A percentile compares a stretch with the other conserved stretches of the same genome.
Evolutionary conservation across 495 filamentous ascomycete species (phyloP).

Genomic region (Bryoglossum gracile): DNA sequence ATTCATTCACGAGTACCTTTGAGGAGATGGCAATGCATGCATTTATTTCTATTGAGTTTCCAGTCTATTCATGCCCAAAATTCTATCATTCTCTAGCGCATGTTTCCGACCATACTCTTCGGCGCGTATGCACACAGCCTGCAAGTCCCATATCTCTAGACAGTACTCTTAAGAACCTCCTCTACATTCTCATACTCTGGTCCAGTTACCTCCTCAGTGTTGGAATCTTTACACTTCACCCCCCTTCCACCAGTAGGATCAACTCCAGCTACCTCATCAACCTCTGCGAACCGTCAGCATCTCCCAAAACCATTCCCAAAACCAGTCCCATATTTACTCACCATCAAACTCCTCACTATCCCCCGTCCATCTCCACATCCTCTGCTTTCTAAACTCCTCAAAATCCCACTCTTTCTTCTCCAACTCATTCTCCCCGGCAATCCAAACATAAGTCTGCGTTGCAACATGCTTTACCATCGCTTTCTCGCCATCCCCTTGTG

Average conservation of each 20-base stretch:
- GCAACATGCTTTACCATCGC: slow-evolving; percentile 42
- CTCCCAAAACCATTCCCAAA: too few species aligned
- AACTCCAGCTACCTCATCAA: background rate
- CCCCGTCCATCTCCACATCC: slow-evolving; percentile 47
- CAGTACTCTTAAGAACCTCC: slow-evolving; percentile 1
- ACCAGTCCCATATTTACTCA: too few species aligned
- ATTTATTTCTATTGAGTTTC: too few species aligned
- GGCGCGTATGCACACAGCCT: background rate
- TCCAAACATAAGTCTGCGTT: slow-evolving; percentile 75
- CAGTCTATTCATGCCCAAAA: too few species aligned
- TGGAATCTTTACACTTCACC: background rate
- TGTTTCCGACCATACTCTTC: background rate
- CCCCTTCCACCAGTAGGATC: background rate
- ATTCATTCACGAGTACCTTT: too few species aligned
- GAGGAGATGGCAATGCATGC: too few species aligned
- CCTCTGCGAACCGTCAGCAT: too few species aligned
- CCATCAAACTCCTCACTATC: slow-evolving; percentile 29
- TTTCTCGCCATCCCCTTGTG: slow-evolving; percentile 36
- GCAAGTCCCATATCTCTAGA: background rate
- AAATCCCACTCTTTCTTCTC: slow-evolving; percentile 78
- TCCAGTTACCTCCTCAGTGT: background rate
- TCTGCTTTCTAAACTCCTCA: slow-evolving; percentile 62
- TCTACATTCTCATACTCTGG: background rate
- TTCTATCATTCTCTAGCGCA: too few species aligned
- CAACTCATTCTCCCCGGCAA: slow-evolving; percentile 37